phyloP scores from a whole-genome alignment of 805 yeast species.

The Torulaspora quercuum region DNA sequence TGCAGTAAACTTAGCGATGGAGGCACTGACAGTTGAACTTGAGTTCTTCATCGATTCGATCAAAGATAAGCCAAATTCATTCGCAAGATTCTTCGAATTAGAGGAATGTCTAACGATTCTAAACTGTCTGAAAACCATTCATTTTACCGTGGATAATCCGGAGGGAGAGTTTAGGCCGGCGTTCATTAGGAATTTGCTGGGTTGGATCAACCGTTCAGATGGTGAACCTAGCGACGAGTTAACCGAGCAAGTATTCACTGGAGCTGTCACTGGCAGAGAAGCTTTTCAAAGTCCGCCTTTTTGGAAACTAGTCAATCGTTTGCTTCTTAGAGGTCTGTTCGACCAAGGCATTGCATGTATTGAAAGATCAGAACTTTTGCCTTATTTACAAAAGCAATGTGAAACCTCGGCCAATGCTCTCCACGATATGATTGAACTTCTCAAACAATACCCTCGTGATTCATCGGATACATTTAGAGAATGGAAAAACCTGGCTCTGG shows the following conservation, averaged over 20 bases:
- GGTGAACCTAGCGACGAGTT: constrained; percentile 57
- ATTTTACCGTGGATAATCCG: constrained; percentile 30
- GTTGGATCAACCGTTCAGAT: constrained; percentile 70
- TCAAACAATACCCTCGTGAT: constrained; percentile 38
- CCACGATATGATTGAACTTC: constrained; percentile 34
- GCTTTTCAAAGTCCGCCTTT: constrained; percentile 42
- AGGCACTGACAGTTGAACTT: constrained; percentile 35
- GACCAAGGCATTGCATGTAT: constrained; percentile 46
- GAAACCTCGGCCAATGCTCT: constrained; percentile 31
- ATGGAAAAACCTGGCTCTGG: constrained; percentile 38
- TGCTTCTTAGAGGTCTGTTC: constrained; percentile 60
- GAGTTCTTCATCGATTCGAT: constrained; percentile 35
- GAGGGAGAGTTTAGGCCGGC: constrained; percentile 35
- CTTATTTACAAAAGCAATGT: constrained; percentile 22
- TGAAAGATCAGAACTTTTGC: constrained; percentile 25
- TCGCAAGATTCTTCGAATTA: constrained; percentile 36
- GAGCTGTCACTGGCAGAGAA: constrained; percentile 45
- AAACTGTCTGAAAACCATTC: constrained; percentile 54
- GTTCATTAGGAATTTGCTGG: constrained; percentile 45
- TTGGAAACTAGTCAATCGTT: constrained; percentile 59
- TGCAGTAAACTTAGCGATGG: constrained; percentile 38
- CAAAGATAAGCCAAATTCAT: constrained; percentile 31
- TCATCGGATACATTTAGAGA: constrained; percentile 35
- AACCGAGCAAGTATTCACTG: constrained; percentile 42
- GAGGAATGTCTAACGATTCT: constrained; percentile 51